Conservation (phyloP, 768 basidiomycete genomes). For the Lenzites betulinus region DNA sequence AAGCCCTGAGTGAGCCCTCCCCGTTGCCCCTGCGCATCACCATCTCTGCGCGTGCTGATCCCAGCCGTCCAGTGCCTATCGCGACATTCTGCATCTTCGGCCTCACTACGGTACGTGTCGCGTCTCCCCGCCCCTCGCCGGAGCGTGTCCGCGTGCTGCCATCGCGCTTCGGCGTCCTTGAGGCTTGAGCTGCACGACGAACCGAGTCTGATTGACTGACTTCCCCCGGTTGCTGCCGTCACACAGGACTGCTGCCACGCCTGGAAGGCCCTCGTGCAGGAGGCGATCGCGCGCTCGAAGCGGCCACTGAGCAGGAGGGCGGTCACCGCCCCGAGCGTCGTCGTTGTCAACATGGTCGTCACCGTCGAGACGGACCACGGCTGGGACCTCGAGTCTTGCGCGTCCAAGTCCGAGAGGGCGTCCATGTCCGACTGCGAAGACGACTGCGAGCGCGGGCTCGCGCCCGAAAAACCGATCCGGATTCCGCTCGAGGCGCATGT, state of each 20-base stretch:
- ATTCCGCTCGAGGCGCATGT: too few relatives aligned
- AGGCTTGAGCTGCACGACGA: too few relatives aligned
- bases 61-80: conserved; percentile 21
- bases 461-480: too few relatives aligned
- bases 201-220: too few relatives aligned
- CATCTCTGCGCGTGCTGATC: too few relatives aligned
- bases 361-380: background rate
- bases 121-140: background rate
- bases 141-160: background rate
- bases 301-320: background rate
- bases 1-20: conserved; percentile 3
- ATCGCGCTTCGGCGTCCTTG: background rate
- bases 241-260: background rate
- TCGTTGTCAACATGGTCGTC: background rate
- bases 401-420: too few relatives aligned
- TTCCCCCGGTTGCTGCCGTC: background rate
- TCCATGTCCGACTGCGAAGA: too few relatives aligned
- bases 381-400: too few relatives aligned
- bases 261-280: background rate
- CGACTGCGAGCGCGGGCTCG: too few relatives aligned
- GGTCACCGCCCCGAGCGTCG: background rate
- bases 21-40: too few relatives aligned
- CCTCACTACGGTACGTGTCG: conserved; percentile 1
- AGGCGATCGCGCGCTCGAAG: background rate
- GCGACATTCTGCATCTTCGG: conserved; percentile 20